phyloP scores from a whole-genome alignment of 768 basidiomycete genomes.

The Mycena olivaceomarginata region DNA sequence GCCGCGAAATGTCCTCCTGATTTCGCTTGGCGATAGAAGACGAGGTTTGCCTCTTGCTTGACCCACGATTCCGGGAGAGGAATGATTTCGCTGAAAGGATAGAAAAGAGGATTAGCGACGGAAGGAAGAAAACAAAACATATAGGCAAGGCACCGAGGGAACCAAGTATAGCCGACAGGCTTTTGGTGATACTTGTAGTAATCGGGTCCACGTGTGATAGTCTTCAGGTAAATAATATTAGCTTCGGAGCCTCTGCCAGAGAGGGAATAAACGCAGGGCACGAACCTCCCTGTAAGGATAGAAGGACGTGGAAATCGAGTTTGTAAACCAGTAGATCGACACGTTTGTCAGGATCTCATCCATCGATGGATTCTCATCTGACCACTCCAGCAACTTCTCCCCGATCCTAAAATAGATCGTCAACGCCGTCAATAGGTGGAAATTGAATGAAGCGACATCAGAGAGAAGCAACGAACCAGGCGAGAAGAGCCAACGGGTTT shows the following conservation, averaged over 20 bases:
- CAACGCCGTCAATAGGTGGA: conserved; percentile 25
- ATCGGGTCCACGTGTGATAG: conserved; percentile 13
- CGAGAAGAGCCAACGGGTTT: conserved; percentile 32
- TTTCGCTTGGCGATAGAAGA: conserved; percentile 34
- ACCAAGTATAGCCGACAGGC: conserved; percentile 24
- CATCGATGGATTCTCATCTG: conserved; percentile 33
- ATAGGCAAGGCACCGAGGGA: conserved; percentile 15
- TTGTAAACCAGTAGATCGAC: conserved; percentile 34
- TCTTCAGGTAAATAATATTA: not conserved
- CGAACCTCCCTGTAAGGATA: conserved; percentile 35
- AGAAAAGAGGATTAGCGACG: conserved; percentile 24
- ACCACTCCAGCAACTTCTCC: conserved; percentile 32
- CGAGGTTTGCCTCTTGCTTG: conserved; percentile 30
- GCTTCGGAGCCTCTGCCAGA: no score
- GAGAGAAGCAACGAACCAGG: conserved; percentile 31
- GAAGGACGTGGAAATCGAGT: conserved; percentile 33
- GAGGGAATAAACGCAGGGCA: conserved; percentile 4
- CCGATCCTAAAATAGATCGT: conserved; percentile 31
- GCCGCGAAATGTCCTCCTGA: conserved; percentile 32
- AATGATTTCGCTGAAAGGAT: conserved; percentile 25
- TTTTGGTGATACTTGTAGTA: conserved; percentile 25
- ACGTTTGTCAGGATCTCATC: conserved; percentile 33
- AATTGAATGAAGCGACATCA: conserved; percentile 28
- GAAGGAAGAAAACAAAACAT: conserved; percentile 16
- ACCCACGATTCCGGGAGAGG: conserved; percentile 29